Base-by-base conservation (phyloP, 306 rosid species). In the Acmispon strigosus region DNA sequence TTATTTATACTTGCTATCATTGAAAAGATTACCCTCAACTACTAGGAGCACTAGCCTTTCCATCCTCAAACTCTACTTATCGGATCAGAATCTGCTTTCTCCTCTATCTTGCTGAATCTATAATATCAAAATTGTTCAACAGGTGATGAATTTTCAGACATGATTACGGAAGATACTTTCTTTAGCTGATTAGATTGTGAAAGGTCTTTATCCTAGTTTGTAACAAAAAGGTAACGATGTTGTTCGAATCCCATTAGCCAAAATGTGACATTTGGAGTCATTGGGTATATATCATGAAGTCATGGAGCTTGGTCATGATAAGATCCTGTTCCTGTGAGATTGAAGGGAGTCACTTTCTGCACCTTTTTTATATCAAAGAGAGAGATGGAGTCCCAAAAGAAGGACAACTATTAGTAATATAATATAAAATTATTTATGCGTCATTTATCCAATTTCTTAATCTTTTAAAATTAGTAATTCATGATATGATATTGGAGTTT, bases 61-160 rank as follows among this genome's bases (percentile, higher is more conserved):
- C 69, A 48, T 72, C 39, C 34, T 44, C 20, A 45, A 52, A 54
- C 52, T 51, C 73, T 19, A 12, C 17, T 62, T 10, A 67, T 29
- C 37, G 16, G 32, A 68, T 57, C 49, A 74, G 36, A 60, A 24
- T 52, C 50, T 62, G 6, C 12, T 66, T 68, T 59, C 72, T 52
- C 56, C 78, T 36, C 32, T 42, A 56, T 53, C 74, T 20, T 16
- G 18, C 17, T 75, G 59, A 50, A 64, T 71, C 37, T 32, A 22
- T 36, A 18, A 16, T 55, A 3, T 15, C 76, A 58, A 58, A 44
- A 34, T 22, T 41, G 27, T 59, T 76, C 60, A 57, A 7, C 69
- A 34, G 56, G 71, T 50, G 74, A 62, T 74, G 62, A 77, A 73
- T 62, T 18, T 70, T 45, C 3, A 49, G 77, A 39, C 76, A 72